These are phyloP conservation scores for Danielia oregonensis DNA, from an alignment of 805 yeast species.

Conservation along the genomic window DNA sequence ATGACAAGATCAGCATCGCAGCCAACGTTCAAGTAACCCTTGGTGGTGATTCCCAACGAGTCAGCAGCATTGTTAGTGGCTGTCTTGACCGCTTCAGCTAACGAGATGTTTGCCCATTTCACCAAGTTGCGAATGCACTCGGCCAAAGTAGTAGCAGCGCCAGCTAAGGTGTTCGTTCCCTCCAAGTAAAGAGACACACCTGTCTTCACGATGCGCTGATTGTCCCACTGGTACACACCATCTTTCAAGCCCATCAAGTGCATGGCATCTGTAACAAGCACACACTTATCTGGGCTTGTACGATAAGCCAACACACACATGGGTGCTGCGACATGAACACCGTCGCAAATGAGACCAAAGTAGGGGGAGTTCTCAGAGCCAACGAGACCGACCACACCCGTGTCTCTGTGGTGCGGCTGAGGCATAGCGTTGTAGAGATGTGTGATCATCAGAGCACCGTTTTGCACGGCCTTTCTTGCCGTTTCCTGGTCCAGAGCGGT, in stretches of 20 bases:
- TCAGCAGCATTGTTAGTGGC: conserved; percentile 53
- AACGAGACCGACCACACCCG: conserved; percentile 52
- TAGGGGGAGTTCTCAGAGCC: conserved; percentile 38
- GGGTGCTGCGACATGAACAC: conserved; percentile 56
- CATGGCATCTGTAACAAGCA: conserved; percentile 59
- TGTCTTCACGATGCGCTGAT: conserved; percentile 43
- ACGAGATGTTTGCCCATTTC: conserved; percentile 45
- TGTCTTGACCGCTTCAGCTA: conserved; percentile 53
- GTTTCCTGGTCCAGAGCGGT: conserved; percentile 39
- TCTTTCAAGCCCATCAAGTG: conserved; percentile 53
- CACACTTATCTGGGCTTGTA: conserved; percentile 49
- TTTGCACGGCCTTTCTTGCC: conserved; percentile 40
- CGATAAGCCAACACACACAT: conserved; percentile 48
- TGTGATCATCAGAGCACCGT: conserved; percentile 60
- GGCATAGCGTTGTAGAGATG: conserved; percentile 65
- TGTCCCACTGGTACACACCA: conserved; percentile 53
- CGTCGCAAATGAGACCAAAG: conserved; percentile 55
- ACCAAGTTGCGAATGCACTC: conserved; percentile 48
- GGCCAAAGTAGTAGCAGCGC: conserved; percentile 55
- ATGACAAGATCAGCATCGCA: conserved; percentile 57
- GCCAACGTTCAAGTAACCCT: conserved; percentile 50
- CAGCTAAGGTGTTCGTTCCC: conserved; percentile 58
- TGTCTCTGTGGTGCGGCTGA: conserved; percentile 55
- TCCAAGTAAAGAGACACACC: conserved; percentile 46
- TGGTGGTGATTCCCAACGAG: conserved; percentile 41